Percentiles rank a stretch among this genome's conserved stretches.
These are phyloP conservation scores for Tillandsia fasciculata DNA, from an alignment of 176 grass and related monocot species.

Conservation along the genomic window DNA sequence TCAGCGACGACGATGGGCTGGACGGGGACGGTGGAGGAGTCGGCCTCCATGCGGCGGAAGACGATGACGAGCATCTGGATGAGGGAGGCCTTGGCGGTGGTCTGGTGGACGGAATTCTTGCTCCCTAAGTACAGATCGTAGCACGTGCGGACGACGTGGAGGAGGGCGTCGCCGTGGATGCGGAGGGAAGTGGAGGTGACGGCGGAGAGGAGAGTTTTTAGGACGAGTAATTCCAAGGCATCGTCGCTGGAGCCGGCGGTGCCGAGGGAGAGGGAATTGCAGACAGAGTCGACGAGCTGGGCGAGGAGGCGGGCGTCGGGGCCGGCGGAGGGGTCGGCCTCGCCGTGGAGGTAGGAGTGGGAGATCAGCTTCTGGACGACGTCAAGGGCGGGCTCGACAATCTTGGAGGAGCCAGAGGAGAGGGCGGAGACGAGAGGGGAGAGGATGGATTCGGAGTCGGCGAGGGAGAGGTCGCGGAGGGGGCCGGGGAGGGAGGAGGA, in stretches of 20 bases:
- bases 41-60: constrained; percentile 94
- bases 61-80: constrained; percentile 99
- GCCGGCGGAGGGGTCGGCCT: constrained; percentile 60
- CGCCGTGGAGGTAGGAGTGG: constrained; percentile 89
- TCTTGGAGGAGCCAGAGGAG: constrained; percentile 52
- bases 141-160: constrained; percentile 76
- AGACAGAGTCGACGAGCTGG: constrained; percentile 59
- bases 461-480: constrained; percentile 66
- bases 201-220: constrained; percentile 89
- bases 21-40: constrained; percentile 80
- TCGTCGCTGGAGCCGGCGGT: constrained; percentile 44
- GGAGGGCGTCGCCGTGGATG: constrained; percentile 82
- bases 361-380: constrained; percentile 80
- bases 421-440: constrained; percentile 56
- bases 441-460: constrained; percentile 71
- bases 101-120: constrained; percentile 76
- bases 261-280: constrained; percentile 42
- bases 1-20: constrained; percentile 95
- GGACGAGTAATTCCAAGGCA: constrained; percentile 70
- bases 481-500: constrained; percentile 68
- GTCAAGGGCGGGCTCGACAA: constrained; percentile 67
- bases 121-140: constrained; percentile 90
- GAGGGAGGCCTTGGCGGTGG: constrained; percentile 94
- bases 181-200: constrained; percentile 85
- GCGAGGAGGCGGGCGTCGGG: constrained; percentile 69